Conservation (phyloP, 2,329 filamentous ascomycete genomes). For the Aspergillus neotritici region DNA sequence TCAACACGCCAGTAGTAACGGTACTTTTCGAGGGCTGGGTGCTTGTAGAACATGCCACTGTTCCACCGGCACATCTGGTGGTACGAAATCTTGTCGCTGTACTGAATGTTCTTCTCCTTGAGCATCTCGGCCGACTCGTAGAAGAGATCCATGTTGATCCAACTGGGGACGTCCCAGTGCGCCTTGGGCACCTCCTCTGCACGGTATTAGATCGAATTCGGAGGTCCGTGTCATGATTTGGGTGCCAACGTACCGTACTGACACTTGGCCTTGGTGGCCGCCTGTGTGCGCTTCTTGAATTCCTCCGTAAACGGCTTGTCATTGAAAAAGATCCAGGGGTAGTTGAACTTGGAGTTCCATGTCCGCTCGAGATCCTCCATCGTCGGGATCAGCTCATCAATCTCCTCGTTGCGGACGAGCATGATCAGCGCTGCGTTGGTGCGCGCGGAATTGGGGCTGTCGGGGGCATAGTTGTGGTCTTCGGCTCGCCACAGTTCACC, state of each 20-base stretch:
- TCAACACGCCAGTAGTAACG: constrained; percentile 99
- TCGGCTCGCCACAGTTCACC: constrained; percentile 68
- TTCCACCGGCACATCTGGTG: constrained; percentile 99
- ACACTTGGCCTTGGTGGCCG: constrained; percentile 80
- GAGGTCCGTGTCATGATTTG: constrained; percentile 1
- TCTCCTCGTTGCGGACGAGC: constrained; percentile 86
- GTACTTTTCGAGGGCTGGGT: constrained; percentile 73
- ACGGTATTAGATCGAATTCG: constrained; percentile 19
- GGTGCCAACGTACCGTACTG: constrained; percentile 59
- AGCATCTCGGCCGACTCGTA: constrained; percentile 77
- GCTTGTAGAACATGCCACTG: constrained; percentile 94
- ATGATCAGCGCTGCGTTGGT: constrained; percentile 91
- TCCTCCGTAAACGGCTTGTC: constrained; percentile 89
- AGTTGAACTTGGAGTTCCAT: constrained; percentile 99
- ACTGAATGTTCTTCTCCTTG: constrained; percentile 80
- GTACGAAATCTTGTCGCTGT: constrained; percentile 82
- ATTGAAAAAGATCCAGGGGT: constrained; percentile 99
- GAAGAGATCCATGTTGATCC: constrained; percentile 87
- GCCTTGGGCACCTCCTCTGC: constrained; percentile 84
- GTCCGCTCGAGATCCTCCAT: constrained; percentile 90
- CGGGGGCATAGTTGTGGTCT: constrained; percentile 69
- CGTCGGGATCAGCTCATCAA: constrained; percentile 74
- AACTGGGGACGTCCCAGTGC: constrained; percentile 86
- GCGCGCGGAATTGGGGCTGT: constrained; percentile 69
- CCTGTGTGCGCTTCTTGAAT: constrained; percentile 77